Evolutionary conservation across 1,284 basidiomycete species (phyloP), one percentile per base, ranked within the genome.

Genomic region (Papiliotrema fonsecae): DNA sequence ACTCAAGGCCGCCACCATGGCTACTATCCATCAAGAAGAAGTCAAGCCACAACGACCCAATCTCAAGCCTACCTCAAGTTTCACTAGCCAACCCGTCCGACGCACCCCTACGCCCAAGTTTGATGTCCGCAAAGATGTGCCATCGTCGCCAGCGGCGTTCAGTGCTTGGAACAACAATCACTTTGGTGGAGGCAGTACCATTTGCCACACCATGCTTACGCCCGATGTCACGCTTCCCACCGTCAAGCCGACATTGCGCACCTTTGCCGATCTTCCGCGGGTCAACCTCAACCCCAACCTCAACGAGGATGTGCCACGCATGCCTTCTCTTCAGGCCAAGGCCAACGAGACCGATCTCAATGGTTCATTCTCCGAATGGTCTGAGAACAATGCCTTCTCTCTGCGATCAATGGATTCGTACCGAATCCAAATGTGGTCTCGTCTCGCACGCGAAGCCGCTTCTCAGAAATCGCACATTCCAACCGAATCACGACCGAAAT

Each of bases 391-490:
- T 58, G 81, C 84, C 4, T 89, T 89, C 74, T 86, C 84, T 5
- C 80, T 88, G 76, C 88, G 87, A 76, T 82, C 81, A 7, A 77
- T 90, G 63, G 88, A 92, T 73, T 79, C 82, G 69, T 90, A 80
- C 60, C 81, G 88, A 30, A 88, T 88, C 85, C 88, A 91, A 60
- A 77, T 91, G 1, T 91, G 88, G 88, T 81, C 82, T 31, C 82
- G 84, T 71, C 85, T 91, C 80, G 86, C 86, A 0, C 60, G 71
- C 27, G 74, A 74, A 44, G 73, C 70, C 7, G 65, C 66, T 2
- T 58, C 64, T 11, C 65, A 70, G 41, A 69, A 72, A 54, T 58
- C 62, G 37, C 57, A 58, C 19, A 45, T 75, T 2, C 45, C 68
- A 2, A 42, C 51, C 6, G 63, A 65, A 10, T 47, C 71, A 27